phyloP scores from a whole-genome alignment of 2,329 filamentous ascomycete genomes.

The Monilinia laxa region DNA sequence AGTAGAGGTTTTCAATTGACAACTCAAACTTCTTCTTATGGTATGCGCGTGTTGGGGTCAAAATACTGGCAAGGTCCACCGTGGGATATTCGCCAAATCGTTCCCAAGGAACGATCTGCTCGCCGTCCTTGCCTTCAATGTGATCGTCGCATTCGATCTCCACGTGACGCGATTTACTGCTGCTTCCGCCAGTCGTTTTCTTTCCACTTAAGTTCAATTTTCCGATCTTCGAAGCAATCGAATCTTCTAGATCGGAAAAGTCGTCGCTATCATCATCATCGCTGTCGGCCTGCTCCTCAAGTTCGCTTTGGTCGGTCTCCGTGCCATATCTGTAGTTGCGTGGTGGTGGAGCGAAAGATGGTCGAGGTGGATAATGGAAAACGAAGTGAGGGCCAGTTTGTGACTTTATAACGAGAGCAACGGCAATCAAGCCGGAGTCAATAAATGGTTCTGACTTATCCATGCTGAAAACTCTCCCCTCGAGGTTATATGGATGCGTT shows the following conservation, averaged over 20 bases:
- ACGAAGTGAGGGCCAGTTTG: constrained; percentile 78
- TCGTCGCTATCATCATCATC: constrained; percentile 41
- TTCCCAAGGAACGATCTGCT: constrained; percentile 66
- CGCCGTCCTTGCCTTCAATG: constrained; percentile 54
- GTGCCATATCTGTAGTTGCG: constrained; percentile 37
- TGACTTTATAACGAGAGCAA: constrained; percentile 49
- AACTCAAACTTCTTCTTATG: constrained; percentile 83
- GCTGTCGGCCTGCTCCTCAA: constrained; percentile 23
- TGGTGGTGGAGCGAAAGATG: constrained; percentile 43
- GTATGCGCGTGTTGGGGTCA: constrained; percentile 73
- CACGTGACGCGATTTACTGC: constrained; percentile 32
- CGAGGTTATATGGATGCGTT: neutral
- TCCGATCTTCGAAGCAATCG: constrained; percentile 24
- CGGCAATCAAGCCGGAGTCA: constrained; percentile 51
- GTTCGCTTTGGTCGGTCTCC: constrained; percentile 38
- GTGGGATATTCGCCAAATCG: constrained; percentile 70
- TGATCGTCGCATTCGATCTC: constrained; percentile 43
- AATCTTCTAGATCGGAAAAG: constrained; percentile 51
- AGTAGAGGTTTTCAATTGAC: constrained; percentile 74
- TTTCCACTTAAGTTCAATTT: constrained; percentile 29
- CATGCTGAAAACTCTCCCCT: constrained; percentile 14
- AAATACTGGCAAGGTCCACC: constrained; percentile 75
- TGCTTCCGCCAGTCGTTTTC: neutral
- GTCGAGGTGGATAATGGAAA: constrained; percentile 77
- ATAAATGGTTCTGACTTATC: constrained; percentile 22